Conservation (phyloP, 75 land plant species). For the Pinus taeda region DNA sequence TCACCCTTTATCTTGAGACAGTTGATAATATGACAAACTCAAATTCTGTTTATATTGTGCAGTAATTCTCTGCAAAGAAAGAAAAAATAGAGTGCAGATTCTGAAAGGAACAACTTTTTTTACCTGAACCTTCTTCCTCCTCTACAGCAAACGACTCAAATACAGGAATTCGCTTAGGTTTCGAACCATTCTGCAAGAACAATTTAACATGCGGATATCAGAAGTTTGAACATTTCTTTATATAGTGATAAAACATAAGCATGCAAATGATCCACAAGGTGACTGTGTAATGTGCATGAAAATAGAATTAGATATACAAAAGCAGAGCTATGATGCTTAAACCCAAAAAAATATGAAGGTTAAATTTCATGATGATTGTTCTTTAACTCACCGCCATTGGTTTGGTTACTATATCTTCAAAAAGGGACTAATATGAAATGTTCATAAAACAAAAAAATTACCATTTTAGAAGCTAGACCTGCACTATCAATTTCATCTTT, state of each 20-base stretch:
- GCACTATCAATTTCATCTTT: neutral
- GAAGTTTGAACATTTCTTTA: no score
- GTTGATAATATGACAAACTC: neutral
- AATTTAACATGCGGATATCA: neutral
- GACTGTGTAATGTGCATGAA: neutral
- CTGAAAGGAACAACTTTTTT: neutral
- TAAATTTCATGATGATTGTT: neutral
- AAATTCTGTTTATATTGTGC: neutral
- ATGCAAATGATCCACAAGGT: neutral
- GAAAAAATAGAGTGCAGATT: neutral
- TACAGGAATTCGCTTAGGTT: slow-evolving; percentile 33
- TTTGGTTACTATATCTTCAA: neutral
- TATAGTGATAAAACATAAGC: neutral
- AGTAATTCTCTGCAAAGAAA: neutral
- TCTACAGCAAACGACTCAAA: slow-evolving; percentile 70
- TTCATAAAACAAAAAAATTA: slow-evolving; percentile 1
- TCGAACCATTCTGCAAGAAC: slow-evolving; percentile 17
- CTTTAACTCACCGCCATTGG: neutral
- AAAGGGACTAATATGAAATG: neutral
- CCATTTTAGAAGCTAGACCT: slow-evolving; percentile 4
- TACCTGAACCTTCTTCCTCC: slow-evolving; percentile 94
- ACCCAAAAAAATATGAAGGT: no score
- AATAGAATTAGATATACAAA: neutral
- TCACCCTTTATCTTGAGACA: neutral
- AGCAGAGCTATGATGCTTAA: neutral